A percentile compares a stretch with the other conserved stretches of the same genome.
Conservation (phyloP, 495 filamentous ascomycete species). For the Lasiosphaeris hirsuta region DNA sequence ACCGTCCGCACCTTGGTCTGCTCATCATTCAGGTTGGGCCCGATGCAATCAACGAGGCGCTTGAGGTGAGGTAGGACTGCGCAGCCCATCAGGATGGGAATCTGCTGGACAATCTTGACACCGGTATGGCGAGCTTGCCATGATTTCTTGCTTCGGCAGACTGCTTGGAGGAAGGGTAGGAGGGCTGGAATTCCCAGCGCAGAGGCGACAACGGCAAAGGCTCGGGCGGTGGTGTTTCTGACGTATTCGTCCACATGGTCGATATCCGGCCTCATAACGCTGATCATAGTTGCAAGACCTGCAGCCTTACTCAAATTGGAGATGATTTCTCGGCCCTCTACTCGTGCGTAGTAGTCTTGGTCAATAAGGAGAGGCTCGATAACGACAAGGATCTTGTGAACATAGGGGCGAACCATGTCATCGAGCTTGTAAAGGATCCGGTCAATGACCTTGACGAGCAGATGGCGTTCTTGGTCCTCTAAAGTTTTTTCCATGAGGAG, state of each 20-base stretch:
- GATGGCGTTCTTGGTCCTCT: slow-evolving; percentile 96
- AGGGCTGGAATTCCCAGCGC: slow-evolving; percentile 94
- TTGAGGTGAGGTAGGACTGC: slow-evolving; percentile 95
- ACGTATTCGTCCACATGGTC: slow-evolving; percentile 99
- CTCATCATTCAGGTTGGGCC: slow-evolving; percentile 92
- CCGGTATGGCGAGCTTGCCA: slow-evolving; percentile 99
- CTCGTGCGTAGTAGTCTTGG: slow-evolving; percentile 98
- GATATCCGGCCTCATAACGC: slow-evolving; percentile 97
- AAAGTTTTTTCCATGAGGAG: slow-evolving; percentile 98
- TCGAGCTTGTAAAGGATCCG: slow-evolving; percentile 98
- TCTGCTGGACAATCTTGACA: slow-evolving; percentile 98
- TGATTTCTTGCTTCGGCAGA: slow-evolving; percentile 96
- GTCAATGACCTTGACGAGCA: slow-evolving; percentile 99
- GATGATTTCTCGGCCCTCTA: slow-evolving; percentile 98
- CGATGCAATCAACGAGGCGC: slow-evolving; percentile 94
- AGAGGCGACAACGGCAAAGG: slow-evolving; percentile 95
- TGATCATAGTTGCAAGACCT: slow-evolving; percentile 98
- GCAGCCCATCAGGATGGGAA: slow-evolving; percentile 99
- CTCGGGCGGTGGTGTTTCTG: slow-evolving; percentile 96
- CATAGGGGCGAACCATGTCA: slow-evolving; percentile 92
- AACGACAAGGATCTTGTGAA: slow-evolving; percentile 98
- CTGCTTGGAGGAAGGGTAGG: slow-evolving; percentile 89
- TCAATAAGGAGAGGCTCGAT: slow-evolving; percentile 98
- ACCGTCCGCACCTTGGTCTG: slow-evolving; percentile 97
- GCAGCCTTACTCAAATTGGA: slow-evolving; percentile 96